phyloP scores from a whole-genome alignment of 148 eudicot species.

The Silene latifolia region DNA sequence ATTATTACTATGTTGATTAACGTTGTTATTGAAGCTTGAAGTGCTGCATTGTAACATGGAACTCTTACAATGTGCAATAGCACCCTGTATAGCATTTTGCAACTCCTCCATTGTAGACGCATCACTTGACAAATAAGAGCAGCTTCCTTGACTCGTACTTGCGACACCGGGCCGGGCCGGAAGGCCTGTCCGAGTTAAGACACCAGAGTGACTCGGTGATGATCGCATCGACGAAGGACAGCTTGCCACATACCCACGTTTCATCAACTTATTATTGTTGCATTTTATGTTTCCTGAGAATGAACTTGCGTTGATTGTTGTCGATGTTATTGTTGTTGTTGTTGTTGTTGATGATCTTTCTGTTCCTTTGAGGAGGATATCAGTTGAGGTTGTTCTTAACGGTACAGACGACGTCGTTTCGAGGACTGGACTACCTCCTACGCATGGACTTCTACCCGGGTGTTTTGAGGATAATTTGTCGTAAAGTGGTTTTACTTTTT shows the following conservation, averaged over 20 bases:
- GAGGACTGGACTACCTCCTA: slow-evolving; percentile 6
- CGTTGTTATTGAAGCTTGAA: slow-evolving; percentile 14
- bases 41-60: slow-evolving; percentile 56
- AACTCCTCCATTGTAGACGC: slow-evolving; percentile 83
- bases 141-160: slow-evolving; percentile 12
- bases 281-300: slow-evolving; percentile 66
- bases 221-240: slow-evolving; percentile 92
- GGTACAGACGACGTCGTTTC: slow-evolving; percentile 9
- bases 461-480: slow-evolving; percentile 55
- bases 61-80: slow-evolving; percentile 90
- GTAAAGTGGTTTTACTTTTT: slow-evolving; percentile 76
- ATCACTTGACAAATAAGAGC: slow-evolving; percentile 21
- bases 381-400: neutral
- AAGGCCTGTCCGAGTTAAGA: slow-evolving; percentile 33
- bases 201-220: slow-evolving; percentile 76
- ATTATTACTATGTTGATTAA: neutral
- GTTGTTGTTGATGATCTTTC: slow-evolving; percentile 12
- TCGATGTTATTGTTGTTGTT: neutral
- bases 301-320: slow-evolving; percentile 15
- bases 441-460: neutral
- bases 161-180: slow-evolving; percentile 22
- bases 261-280: slow-evolving; percentile 24
- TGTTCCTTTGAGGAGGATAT: slow-evolving; percentile 9
- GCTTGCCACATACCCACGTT: slow-evolving; percentile 49
- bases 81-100: slow-evolving; percentile 93